Conservation (phyloP, 1,139 yeast genomes). For the Lodderomyces elongisporus region DNA sequence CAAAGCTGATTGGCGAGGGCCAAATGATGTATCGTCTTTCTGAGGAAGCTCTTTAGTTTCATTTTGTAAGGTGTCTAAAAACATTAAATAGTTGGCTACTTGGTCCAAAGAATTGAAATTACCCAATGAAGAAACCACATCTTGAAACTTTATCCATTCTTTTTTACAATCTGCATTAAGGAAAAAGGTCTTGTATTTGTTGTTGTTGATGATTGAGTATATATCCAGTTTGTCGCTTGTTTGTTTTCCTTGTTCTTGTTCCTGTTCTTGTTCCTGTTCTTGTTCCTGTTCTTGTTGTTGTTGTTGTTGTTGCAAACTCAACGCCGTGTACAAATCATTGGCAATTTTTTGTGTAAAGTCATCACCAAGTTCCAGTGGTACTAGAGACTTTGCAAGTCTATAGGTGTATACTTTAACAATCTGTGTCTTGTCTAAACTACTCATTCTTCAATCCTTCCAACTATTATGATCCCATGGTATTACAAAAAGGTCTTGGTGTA, state of each 20-base stretch:
- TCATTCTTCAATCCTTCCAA: no score
- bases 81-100: conserved; percentile 33
- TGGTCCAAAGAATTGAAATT: conserved; percentile 26
- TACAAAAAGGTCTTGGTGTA: no score
- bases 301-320: no score
- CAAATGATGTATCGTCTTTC: neutral
- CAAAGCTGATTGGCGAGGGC: neutral
- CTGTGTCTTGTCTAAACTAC: conserved; percentile 30
- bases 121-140: conserved; percentile 26
- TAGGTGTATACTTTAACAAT: conserved; percentile 31
- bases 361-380: conserved; percentile 38
- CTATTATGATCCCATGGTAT: no score
- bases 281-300: no score
- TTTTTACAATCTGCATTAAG: conserved; percentile 19
- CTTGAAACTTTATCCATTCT: conserved; percentile 33
- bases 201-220: conserved; percentile 18
- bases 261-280: no score
- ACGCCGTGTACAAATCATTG: conserved; percentile 22
- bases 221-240: conserved; percentile 11
- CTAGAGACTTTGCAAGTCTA: conserved; percentile 34
- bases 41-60: conserved; percentile 1
- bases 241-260: conserved; percentile 9
- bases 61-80: conserved; percentile 22
- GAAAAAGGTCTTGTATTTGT: conserved; percentile 24
- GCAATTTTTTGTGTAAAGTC: conserved; percentile 34